Percentiles rank a stretch among this genome's conserved stretches.
phyloP scores from a whole-genome alignment of 2,329 filamentous ascomycete species.

The Capronia epimyces region DNA sequence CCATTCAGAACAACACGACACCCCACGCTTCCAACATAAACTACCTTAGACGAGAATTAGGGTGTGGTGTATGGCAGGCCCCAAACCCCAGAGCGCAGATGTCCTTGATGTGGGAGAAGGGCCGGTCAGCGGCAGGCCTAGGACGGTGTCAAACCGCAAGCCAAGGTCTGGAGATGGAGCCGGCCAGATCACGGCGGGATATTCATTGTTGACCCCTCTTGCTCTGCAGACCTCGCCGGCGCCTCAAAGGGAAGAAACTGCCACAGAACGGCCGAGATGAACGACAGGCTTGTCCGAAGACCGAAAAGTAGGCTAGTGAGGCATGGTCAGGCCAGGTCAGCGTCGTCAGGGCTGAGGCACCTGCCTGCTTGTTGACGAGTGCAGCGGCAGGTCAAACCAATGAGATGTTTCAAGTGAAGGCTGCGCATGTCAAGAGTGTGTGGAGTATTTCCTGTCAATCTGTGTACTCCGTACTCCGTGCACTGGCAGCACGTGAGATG shows the following conservation, averaged over 20 bases:
- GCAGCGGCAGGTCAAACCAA: neutral
- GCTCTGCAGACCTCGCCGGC: neutral
- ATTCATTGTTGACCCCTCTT: too few species aligned
- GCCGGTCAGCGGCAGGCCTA: neutral
- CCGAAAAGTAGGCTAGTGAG: neutral
- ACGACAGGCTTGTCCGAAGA: neutral
- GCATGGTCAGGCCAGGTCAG: neutral
- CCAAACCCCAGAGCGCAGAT: constrained; percentile 14
- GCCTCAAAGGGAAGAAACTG: neutral
- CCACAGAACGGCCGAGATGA: neutral
- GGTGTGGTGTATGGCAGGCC: constrained; percentile 5
- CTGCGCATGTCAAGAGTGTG: neutral
- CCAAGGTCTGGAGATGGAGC: constrained; percentile 5
- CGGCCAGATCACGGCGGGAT: constrained; percentile 4
- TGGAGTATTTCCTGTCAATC: neutral
- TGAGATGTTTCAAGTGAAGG: neutral
- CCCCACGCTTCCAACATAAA: constrained; percentile 16
- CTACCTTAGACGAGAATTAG: constrained; percentile 5
- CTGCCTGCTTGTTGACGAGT: neutral
- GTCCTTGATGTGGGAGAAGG: constrained; percentile 14
- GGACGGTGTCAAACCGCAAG: constrained; percentile 12
- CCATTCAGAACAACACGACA: constrained; percentile 15
- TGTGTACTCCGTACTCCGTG: too few species aligned
- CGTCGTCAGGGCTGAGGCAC: neutral
- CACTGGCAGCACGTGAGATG: too few species aligned